Percentiles rank a stretch among this genome's conserved stretches.
Evolutionary conservation across 2,329 filamentous ascomycete genomes (phyloP).

Genomic region (Dactylellina parvicollis): DNA sequence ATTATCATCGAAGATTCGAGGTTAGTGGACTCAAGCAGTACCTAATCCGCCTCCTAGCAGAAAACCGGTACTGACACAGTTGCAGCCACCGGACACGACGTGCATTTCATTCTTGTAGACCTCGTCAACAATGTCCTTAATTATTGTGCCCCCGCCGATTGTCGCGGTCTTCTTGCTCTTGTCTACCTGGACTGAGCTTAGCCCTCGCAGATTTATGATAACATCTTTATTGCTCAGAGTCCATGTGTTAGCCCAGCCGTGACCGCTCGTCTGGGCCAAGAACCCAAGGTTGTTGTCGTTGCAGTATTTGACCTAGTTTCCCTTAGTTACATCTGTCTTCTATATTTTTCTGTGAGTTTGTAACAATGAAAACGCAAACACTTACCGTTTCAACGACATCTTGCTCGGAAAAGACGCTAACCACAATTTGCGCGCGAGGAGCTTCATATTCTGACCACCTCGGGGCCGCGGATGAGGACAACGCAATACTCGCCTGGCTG

Average conservation of each 20-base stretch:
- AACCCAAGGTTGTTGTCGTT: conserved; percentile 40
- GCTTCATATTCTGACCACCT: conserved; percentile 47
- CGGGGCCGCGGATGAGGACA: conserved; percentile 35
- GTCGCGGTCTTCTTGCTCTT: conserved; percentile 42
- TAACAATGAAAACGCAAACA: background rate
- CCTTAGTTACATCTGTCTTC: no score
- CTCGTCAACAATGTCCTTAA: conserved; percentile 53
- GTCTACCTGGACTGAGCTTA: conserved; percentile 50
- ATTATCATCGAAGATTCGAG: background rate
- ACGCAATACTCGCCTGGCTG: conserved; percentile 29
- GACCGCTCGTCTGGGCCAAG: conserved; percentile 43
- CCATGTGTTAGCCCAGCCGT: conserved; percentile 51
- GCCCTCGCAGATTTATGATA: conserved; percentile 48
- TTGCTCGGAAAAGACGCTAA: conserved; percentile 32
- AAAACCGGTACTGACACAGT: conserved; percentile 43
- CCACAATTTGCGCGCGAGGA: conserved; percentile 28
- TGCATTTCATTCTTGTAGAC: conserved; percentile 44
- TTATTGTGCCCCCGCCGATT: conserved; percentile 54
- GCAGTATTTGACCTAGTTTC: conserved; percentile 50
- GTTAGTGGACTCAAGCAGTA: background rate
- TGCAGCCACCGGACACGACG: conserved; percentile 39
- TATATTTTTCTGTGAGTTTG: no score
- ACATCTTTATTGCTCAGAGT: conserved; percentile 36
- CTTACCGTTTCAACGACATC: conserved; percentile 44
- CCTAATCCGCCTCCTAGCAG: conserved; percentile 46